Evolutionary conservation across 257 asterid species (phyloP).

Genomic region (Anisodus tanguticus): DNA sequence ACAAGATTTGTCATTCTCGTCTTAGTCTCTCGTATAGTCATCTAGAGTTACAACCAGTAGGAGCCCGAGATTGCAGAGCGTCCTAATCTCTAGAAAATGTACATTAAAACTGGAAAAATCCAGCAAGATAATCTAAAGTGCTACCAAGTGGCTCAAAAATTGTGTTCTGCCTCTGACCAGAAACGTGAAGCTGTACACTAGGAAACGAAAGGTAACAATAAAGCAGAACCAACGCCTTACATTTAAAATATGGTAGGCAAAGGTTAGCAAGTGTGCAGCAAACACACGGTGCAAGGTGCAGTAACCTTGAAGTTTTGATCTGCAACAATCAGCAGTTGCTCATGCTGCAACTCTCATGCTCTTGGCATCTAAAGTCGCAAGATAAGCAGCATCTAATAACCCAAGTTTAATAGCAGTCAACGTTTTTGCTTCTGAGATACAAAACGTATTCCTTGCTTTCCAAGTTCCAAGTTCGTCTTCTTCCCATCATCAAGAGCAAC

Average conservation of each 20-base stretch:
- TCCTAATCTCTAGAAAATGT: neutral
- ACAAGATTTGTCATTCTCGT: neutral
- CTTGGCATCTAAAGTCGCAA: neutral
- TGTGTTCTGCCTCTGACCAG: neutral
- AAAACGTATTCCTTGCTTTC: conserved; percentile 91
- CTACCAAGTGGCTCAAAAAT: conserved; percentile 1
- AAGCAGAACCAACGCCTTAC: neutral
- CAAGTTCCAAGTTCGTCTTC: conserved; percentile 74
- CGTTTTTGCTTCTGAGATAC: conserved; percentile 78
- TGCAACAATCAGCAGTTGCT: conserved; percentile 21
- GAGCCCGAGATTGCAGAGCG: neutral
- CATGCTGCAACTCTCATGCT: neutral
- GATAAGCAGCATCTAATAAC: neutral
- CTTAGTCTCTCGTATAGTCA: neutral
- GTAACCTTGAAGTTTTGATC: conserved; percentile 8
- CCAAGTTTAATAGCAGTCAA: conserved; percentile 32
- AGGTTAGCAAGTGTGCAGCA: conserved; percentile 37
- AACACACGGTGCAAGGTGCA: conserved; percentile 31
- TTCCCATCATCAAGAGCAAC: conserved; percentile 81
- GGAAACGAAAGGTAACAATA: neutral
- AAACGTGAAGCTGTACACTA: neutral
- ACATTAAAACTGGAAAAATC: neutral
- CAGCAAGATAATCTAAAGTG: neutral
- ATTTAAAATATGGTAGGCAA: conserved; percentile 9
- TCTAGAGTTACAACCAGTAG: neutral